Evolutionary conservation across 2,329 filamentous ascomycete genomes (phyloP).

Genomic region (Tolypocladium cylindrosporum): DNA sequence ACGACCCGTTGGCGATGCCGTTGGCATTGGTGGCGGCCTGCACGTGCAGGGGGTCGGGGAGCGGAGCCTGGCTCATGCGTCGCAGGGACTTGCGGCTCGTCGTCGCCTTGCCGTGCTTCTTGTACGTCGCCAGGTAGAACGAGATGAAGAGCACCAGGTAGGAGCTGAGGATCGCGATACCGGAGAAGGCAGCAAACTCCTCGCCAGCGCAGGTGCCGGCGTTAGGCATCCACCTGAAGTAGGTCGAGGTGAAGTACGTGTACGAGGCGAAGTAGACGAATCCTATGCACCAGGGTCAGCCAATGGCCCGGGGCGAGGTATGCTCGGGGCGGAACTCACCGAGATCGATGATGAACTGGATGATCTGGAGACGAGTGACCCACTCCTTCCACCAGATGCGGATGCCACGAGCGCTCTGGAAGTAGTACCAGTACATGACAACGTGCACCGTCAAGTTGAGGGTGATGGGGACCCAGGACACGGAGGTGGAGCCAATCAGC

Average conservation of each 20-base stretch:
- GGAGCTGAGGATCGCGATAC: slow-evolving; percentile 83
- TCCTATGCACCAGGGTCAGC: slow-evolving; percentile 36
- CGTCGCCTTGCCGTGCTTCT: slow-evolving; percentile 68
- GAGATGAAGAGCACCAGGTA: slow-evolving; percentile 98
- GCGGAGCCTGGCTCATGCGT: slow-evolving; percentile 53
- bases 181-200: slow-evolving; percentile 90
- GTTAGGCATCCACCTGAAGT: slow-evolving; percentile 80
- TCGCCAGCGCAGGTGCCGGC: slow-evolving; percentile 82
- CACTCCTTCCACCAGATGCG: slow-evolving; percentile 99
- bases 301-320: neutral
- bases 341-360: slow-evolving; percentile 94
- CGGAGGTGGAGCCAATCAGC: slow-evolving; percentile 82
- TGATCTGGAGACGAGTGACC: slow-evolving; percentile 95
- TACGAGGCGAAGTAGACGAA: slow-evolving; percentile 99
- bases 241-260: slow-evolving; percentile 91
- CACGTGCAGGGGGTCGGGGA: slow-evolving; percentile 75
- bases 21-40: slow-evolving; percentile 42
- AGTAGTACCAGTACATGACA: slow-evolving; percentile 99
- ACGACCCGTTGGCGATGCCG: slow-evolving; percentile 43
- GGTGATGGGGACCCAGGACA: slow-evolving; percentile 90
- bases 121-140: slow-evolving; percentile 97
- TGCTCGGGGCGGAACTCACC: slow-evolving; percentile 43
- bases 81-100: slow-evolving; percentile 71
- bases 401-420: slow-evolving; percentile 92
- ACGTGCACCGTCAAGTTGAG: slow-evolving; percentile 93